Conservation (phyloP, 2,329 filamentous ascomycete genomes). For the Penicillium rolfsii region DNA sequence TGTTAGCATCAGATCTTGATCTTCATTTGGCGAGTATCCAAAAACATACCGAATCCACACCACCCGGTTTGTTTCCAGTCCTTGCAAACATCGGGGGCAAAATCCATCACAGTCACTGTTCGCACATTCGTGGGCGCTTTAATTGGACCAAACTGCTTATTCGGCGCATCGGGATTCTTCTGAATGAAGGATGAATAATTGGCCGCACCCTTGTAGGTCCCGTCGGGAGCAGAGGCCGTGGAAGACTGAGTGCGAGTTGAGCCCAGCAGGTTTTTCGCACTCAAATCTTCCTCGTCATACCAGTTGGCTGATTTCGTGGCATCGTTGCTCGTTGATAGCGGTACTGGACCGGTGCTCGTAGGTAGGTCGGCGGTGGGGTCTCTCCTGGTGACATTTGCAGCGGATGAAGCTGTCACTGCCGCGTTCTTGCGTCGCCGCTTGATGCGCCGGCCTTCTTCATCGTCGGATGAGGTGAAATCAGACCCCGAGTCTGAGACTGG, state of each 20-base stretch:
- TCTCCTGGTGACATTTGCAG: conserved; percentile 39
- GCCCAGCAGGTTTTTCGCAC: conserved; percentile 51
- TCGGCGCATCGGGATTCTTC: conserved; percentile 75
- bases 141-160: conserved; percentile 75
- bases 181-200: conserved; percentile 75
- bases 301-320: conserved; percentile 88
- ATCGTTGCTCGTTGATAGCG: conserved; percentile 72
- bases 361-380: conserved; percentile 56
- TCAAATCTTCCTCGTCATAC: conserved; percentile 76
- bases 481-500: conserved; percentile 61
- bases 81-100: conserved; percentile 91
- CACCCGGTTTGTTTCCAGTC: conserved; percentile 82
- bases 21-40: conserved; percentile 27
- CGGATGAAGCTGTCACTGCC: conserved; percentile 67
- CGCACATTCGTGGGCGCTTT: conserved; percentile 86
- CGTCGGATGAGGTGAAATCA: conserved; percentile 73
- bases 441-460: conserved; percentile 73
- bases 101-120: conserved; percentile 88
- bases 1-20: conserved; percentile 33
- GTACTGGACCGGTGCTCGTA: conserved; percentile 65
- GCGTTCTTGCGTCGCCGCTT: conserved; percentile 77
- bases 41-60: conserved; percentile 12
- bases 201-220: conserved; percentile 75
- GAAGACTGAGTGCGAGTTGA: conserved; percentile 30
- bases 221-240: conserved; percentile 52